A percentile compares a stretch with the other conserved stretches of the same genome.
These are phyloP conservation scores for Puccinia brachypodii DNA, from an alignment of 1,284 basidiomycete genomes.

Conservation along the genomic window DNA sequence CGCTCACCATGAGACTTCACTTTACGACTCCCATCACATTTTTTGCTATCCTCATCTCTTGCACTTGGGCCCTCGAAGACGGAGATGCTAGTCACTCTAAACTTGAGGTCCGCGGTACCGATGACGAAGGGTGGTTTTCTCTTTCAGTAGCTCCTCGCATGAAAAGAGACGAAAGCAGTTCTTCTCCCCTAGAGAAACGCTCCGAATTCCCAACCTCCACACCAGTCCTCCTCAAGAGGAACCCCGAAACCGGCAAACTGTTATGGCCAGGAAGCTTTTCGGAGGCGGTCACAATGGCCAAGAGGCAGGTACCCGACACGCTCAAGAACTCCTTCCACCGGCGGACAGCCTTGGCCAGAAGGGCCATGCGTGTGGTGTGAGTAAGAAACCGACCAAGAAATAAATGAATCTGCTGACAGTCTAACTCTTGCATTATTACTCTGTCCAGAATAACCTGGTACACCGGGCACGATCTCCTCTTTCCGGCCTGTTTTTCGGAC, in stretches of 20 bases:
- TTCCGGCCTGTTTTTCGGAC: conserved; percentile 22
- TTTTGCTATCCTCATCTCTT: not conserved
- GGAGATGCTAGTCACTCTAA: not conserved
- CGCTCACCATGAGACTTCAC: not conserved
- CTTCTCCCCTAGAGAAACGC: not conserved
- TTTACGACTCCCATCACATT: not conserved
- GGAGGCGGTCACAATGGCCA: conserved; percentile 9
- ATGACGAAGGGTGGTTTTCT: not conserved
- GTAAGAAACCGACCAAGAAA: not conserved
- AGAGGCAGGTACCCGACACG: not conserved
- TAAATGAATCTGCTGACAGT: not conserved
- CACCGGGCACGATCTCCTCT: conserved; percentile 11
- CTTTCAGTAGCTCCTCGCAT: not conserved
- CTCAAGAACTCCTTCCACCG: not conserved
- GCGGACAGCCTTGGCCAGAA: not conserved
- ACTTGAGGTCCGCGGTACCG: not conserved
- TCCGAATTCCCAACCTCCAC: conserved; percentile 4
- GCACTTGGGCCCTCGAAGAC: not conserved
- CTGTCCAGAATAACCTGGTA: conserved; percentile 42
- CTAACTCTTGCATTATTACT: not conserved
- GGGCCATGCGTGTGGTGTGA: not conserved
- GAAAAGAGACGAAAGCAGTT: conserved; percentile 1
- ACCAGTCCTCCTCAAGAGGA: not conserved
- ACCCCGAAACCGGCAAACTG: not conserved
- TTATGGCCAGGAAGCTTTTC: not conserved